Base-by-base conservation (phyloP, 805 yeast species). In the Saccharomycopsis sp. region DNA sequence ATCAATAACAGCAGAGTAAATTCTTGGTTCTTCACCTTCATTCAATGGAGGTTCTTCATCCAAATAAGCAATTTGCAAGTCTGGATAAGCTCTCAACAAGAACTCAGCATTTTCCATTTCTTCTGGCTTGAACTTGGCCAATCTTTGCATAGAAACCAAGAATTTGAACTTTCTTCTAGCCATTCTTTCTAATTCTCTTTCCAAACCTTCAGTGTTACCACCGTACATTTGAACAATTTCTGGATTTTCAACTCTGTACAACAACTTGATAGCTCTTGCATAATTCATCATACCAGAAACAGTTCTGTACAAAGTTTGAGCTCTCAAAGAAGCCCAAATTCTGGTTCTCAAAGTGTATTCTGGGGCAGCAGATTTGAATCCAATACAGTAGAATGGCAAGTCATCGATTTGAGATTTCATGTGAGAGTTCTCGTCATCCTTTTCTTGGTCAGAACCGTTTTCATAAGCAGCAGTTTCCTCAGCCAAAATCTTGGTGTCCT, bases 81-180 rank as follows among this genome's bases (percentile, higher is more conserved):
- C 77, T 1, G 96, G 95, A 54, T 76, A 88, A 2, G 86, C 75
- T 38, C 75, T 72, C 34, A 85, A 61, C 48, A 89, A 58, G 42
- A 79, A 64, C 43, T 73, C 77, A 3, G 84, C 73, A 53, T 84
- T 83, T 52, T 71, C 77, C 54, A 59, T 63, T 60, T 88, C 96
- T 5, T 71, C 74, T 7, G 65, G 67, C 42, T 67, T 64, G 59
- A 88, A 84, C 42, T 71, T 65, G 44, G 78, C 72, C 45, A 73
- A 71, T 49, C 94, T 71, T 63, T 89, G 97, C 95, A 89, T 85
- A 1, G 96, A 80, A 16, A 89, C 75, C 18, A 89, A 55, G 54
- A 89, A 64, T 53, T 75, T 73, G 64, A 87, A 87, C 62, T 89
- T 89, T 49, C 94, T 68, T 42, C 70, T 68, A 0, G 89, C 83